Base-by-base conservation (phyloP, 768 basidiomycete species). In the Lactarius indigo region DNA sequence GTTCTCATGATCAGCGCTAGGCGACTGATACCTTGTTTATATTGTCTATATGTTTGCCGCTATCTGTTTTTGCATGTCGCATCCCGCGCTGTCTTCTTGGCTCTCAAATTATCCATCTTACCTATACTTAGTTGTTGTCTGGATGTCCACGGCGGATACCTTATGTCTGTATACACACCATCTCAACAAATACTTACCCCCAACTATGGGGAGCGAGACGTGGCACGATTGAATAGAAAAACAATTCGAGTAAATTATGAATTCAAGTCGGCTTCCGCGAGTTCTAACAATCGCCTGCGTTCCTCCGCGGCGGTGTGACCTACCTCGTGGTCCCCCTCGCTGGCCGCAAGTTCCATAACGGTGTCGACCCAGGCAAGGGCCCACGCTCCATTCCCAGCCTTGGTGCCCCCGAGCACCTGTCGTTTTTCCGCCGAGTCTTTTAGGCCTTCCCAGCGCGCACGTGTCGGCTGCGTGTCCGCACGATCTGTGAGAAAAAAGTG, bases 321-420 rank as follows among this genome's bases (percentile, higher is more conserved):
- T 71, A 72, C 5, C 70, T 70, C 20, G 72, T 64, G 31, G 64
- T 55, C 1, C 71, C 33, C 64, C 30, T 55, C 58, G 52, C 52
- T 47, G 7, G 41, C 47, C 18, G 64, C 72, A 1, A 80, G 58
- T 62, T 82, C 80, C 71, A 83, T 78, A 41, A 77, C 75, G 0
- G 81, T 82, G 66, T 92, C 92, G 23, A 92, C 81, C 85, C 89
- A 91, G 5, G 90, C 89, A 59, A 94, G 74, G 0, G 83, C 90
- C 93, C 92, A 94, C 5, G 89, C 91, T 0, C 85, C 86, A 71
- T 89, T 87, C 8, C 93, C 92, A 2, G 84, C 84, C 74, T 90
- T 91, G 0, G 87, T 84, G 2, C 89, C 90, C 0, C 90, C 91
- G 9, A 91, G 77, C 26, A 90, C 76, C 1, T 72, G 75, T 39